Percentiles rank a stretch among this genome's conserved stretches.
These are phyloP conservation scores for Plantago elongata DNA, from an alignment of 257 asterid species.

Conservation along the genomic window DNA sequence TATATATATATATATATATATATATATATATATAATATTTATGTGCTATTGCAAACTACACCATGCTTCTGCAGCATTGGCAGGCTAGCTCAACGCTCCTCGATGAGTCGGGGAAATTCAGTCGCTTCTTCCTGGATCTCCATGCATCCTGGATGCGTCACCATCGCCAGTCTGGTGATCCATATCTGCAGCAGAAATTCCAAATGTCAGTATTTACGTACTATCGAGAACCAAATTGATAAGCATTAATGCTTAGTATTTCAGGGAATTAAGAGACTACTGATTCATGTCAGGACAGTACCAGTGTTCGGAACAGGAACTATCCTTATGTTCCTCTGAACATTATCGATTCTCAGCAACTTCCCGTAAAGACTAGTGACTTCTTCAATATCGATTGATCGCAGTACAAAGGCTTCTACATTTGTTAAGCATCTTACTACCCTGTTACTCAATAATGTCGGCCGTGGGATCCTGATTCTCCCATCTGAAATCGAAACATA, in stretches of 20 bases:
- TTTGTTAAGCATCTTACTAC: slow-evolving; percentile 60
- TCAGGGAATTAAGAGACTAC: background rate
- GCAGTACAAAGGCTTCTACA: slow-evolving; percentile 75
- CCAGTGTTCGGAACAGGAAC: background rate
- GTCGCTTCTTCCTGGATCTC: slow-evolving; percentile 69
- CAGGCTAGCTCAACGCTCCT: background rate
- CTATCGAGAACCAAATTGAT: background rate
- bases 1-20: no score
- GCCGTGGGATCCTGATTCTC: slow-evolving; percentile 59
- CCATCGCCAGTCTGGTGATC: slow-evolving; percentile 76
- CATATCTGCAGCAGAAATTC: slow-evolving; percentile 36
- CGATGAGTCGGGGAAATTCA: slow-evolving; percentile 36
- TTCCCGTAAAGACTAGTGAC: slow-evolving; percentile 70
- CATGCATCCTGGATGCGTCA: slow-evolving; percentile 78
- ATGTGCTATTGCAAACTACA: no score
- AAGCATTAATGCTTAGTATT: no score
- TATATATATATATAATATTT: no score
- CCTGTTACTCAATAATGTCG: slow-evolving; percentile 60
- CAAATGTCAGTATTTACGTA: background rate
- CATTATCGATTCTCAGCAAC: slow-evolving; percentile 64
- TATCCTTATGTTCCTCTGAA: slow-evolving; percentile 87
- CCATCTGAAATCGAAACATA: slow-evolving; percentile 39
- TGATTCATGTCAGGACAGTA: no score
- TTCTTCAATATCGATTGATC: slow-evolving; percentile 79
- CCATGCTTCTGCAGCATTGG: no score